Conservation (phyloP, 2,329 filamentous ascomycete genomes). For the Colletotrichum acutatum region DNA sequence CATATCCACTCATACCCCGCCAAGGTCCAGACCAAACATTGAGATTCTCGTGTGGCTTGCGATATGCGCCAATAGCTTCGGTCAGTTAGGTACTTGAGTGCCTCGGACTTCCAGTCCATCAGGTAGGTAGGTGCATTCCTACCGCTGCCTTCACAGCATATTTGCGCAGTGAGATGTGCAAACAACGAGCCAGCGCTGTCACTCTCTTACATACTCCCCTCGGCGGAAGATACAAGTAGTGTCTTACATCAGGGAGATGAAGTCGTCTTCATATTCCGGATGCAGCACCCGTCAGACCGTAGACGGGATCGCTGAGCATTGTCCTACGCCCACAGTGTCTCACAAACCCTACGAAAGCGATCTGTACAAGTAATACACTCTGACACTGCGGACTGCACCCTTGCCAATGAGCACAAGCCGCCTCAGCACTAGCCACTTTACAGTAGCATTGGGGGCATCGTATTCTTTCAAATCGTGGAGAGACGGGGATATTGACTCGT, state of each 20-base stretch:
- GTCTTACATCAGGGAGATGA: slow-evolving; percentile 7
- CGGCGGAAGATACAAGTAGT: not conserved
- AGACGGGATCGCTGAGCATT: not conserved
- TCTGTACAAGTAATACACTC: not conserved
- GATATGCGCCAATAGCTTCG: slow-evolving; percentile 15
- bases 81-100: not conserved
- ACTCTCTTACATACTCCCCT: not conserved
- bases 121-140: not conserved
- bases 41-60: slow-evolving; percentile 10
- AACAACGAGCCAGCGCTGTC: not conserved
- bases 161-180: not conserved
- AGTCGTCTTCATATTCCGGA: slow-evolving; percentile 10
- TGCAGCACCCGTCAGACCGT: slow-evolving; percentile 10
- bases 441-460: slow-evolving; percentile 22
- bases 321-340: not conserved
- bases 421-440: slow-evolving; percentile 11
- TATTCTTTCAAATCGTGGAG: slow-evolving; percentile 27
- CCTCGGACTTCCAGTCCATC: not conserved
- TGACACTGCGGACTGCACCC: not conserved
- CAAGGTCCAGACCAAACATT: slow-evolving; percentile 20
- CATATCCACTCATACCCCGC: not conserved
- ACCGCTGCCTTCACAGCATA: slow-evolving; percentile 1
- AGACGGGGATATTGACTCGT: slow-evolving; percentile 32
- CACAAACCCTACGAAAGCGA: slow-evolving; percentile 3
- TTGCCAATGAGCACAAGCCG: slow-evolving; percentile 21